Percentiles rank a stretch among this genome's conserved stretches.
Conservation (phyloP, 1,284 basidiomycete species). For the Cryptococcus sp. region DNA sequence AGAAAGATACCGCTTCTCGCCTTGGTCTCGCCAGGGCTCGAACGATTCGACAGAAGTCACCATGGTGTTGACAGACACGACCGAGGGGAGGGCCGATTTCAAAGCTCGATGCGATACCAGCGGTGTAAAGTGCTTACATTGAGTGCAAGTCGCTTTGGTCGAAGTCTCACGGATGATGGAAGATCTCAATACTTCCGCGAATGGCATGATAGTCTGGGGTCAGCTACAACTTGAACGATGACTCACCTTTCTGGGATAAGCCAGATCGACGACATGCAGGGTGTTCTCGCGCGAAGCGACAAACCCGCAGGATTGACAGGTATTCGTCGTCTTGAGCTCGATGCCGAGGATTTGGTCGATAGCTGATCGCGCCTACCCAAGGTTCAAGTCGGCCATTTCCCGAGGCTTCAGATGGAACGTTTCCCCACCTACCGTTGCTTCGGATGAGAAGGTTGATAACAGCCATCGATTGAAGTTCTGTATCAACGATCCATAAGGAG, state of each 20-base stretch:
- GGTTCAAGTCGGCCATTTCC: constrained; percentile 6
- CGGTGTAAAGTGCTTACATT: constrained; percentile 70
- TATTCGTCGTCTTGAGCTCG: constrained; percentile 65
- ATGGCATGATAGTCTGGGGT: constrained; percentile 38
- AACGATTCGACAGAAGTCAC: constrained; percentile 72
- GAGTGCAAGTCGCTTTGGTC: constrained; percentile 79
- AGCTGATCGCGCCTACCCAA: constrained; percentile 50
- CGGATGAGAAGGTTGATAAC: constrained; percentile 50
- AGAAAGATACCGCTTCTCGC: constrained; percentile 3
- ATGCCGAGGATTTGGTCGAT: constrained; percentile 78
- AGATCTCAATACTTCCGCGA: constrained; percentile 65
- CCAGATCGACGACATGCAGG: constrained; percentile 77
- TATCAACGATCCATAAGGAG: constrained; percentile 79
- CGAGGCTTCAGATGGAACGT: constrained; percentile 20
- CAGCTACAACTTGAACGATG: neutral
- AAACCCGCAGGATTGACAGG: constrained; percentile 70
- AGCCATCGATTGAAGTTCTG: constrained; percentile 94
- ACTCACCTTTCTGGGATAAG: constrained; percentile 75
- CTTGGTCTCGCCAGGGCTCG: constrained; percentile 68
- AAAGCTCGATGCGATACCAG: constrained; percentile 71
- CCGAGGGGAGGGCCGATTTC: constrained; percentile 64
- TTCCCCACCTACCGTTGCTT: constrained; percentile 33
- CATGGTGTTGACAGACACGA: constrained; percentile 83
- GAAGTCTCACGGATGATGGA: constrained; percentile 76
- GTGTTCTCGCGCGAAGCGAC: constrained; percentile 66